Evolutionary conservation across 306 rosid species (phyloP), one percentile per base, ranked within the genome.

Genomic region (Castanea crenata): DNA sequence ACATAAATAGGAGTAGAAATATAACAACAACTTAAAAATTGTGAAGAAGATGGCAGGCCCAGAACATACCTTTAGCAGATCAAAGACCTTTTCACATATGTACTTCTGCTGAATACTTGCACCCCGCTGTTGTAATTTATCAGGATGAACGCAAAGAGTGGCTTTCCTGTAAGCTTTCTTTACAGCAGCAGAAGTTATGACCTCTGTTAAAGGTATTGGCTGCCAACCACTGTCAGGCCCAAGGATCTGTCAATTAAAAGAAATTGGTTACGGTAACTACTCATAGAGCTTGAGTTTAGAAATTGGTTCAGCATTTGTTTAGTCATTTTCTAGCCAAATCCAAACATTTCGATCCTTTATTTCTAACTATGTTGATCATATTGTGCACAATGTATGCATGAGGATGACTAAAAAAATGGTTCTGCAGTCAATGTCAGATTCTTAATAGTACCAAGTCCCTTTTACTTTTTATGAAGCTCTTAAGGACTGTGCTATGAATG

Each of bases 141-240:
- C 99, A 32, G 99, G 99, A 89, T 94, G 97, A 69, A 94, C 97
- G 69, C 92, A 94, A 34, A 94, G 90, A 76, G 99, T 94, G 49
- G 97, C 99, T 87, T 92, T 94, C 87, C 98, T 89, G 91, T 94
- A 94, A 73, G 97, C 97, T 85, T 79, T 94, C 87, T 94, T 94
- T 49, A 87, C 97, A 59, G 97, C 99, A 74, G 94, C 94, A 71
- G 99, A 86, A 75, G 99, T 92, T 71, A 94, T 91, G 74, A 92
- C 97, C 27, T 92, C 99, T 3, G 97, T 94, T 55, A 94, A 83
- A 61, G 95, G 99, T 80, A 92, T 82, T 34, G 97, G 94, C 78
- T 90, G 99, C 99, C 99, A 94, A 34, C 97, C 97, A 71, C 93
- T 84, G 75, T 91, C 93, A 71, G 88, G 87, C 81, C 97, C 97